Evolutionary conservation across 345 rosid genomes (phyloP).

Genomic region (Turnera subulata): DNA sequence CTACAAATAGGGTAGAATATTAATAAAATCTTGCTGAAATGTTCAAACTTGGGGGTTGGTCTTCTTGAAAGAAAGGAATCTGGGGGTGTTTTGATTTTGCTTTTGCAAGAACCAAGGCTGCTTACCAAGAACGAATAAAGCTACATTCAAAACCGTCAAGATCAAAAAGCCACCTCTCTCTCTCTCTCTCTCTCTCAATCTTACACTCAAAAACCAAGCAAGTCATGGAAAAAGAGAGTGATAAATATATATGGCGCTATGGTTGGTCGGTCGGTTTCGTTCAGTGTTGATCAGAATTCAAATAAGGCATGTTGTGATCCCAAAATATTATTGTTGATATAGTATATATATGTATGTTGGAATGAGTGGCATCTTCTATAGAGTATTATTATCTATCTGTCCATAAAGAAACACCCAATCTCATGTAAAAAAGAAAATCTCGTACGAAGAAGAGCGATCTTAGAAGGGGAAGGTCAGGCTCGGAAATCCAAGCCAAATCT

Average conservation of each 20-base stretch:
- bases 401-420: not conserved
- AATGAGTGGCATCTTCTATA: conserved; percentile 1
- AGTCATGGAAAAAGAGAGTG: not conserved
- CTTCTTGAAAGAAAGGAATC: conserved; percentile 64
- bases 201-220: conserved; percentile 6
- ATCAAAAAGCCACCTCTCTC: not conserved
- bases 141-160: conserved; percentile 45
- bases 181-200: too few relatives aligned
- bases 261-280: conserved; percentile 21
- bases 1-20: not conserved
- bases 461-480: conserved; percentile 16
- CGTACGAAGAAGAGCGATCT: not conserved
- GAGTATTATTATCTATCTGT: too few relatives aligned
- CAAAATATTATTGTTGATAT: not conserved
- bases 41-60: conserved; percentile 21
- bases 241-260: not conserved
- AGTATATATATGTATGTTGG: conserved; percentile 19
- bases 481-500: conserved; percentile 37
- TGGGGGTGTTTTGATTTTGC: conserved; percentile 35
- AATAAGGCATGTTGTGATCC: not conserved
- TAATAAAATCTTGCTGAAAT: not conserved
- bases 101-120: conserved; percentile 67
- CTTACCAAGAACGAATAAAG: conserved; percentile 61
- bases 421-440: not conserved
- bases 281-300: not conserved